These are phyloP conservation scores for Pseudogymnoascus sp. DNA, from an alignment of 2,329 filamentous ascomycete species.

Conservation along the genomic window DNA sequence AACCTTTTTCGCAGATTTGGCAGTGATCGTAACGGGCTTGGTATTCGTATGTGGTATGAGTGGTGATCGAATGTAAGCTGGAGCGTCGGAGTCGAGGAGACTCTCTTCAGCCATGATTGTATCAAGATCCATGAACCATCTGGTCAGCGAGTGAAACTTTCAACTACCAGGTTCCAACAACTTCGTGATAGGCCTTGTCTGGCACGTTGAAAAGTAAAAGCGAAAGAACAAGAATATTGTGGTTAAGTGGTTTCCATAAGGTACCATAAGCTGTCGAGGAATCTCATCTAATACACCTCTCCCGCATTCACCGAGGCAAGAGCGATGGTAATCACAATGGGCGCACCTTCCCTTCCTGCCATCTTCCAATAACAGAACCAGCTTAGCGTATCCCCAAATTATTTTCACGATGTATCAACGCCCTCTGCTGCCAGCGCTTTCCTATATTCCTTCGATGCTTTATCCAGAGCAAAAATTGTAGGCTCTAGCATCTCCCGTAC, in stretches of 20 bases:
- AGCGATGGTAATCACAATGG: neutral
- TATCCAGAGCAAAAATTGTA: constrained; percentile 59
- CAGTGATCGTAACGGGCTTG: neutral
- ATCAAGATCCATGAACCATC: neutral
- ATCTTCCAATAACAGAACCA: neutral
- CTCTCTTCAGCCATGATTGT: neutral
- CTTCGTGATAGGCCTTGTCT: neutral
- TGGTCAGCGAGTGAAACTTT: neutral
- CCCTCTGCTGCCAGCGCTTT: constrained; percentile 58
- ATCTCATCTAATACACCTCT: neutral
- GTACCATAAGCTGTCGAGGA: neutral
- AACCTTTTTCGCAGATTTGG: constrained; percentile 18
- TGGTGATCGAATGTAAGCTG: neutral
- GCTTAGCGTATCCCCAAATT: neutral
- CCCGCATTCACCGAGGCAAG: neutral
- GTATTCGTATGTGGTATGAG: neutral
- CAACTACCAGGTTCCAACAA: neutral
- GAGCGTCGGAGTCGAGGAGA: neutral
- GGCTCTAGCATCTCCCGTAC: constrained; percentile 71
- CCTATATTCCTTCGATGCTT: constrained; percentile 62
- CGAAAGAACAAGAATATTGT: constrained; percentile 1
- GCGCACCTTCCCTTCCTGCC: neutral
- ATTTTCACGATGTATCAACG: constrained; percentile 18
- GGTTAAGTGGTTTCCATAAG: constrained; percentile 6
- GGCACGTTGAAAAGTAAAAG: constrained; percentile 5